Base-by-base conservation (phyloP, 495 filamentous ascomycete species). In the Cladorrhinum samala region DNA sequence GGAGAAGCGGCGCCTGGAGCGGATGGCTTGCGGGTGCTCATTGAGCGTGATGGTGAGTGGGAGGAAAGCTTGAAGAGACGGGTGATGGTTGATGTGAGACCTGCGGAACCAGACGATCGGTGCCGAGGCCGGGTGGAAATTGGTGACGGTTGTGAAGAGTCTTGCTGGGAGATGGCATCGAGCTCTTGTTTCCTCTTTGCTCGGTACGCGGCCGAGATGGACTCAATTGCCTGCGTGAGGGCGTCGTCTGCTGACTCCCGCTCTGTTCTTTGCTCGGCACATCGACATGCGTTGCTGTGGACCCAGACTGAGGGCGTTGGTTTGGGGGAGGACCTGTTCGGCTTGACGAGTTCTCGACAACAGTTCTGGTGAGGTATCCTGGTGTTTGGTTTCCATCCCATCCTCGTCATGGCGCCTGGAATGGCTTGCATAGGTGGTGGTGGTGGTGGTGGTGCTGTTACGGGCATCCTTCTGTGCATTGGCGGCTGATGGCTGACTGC, bases 351-450 rank as follows among this genome's bases (percentile, higher is more conserved):
- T 23, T 45, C 42, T 19, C 42, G 42, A 45, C 42, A 45, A 23
- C 8, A 17, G 3, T 47, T 9, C 6, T 17, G 45, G n/a, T 23
- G 13, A 19, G 45, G 45, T 14, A 33, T 23, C 30, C 45, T 47
- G 23, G 45, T 47, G n/a, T 47, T 47, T 47, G 45, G 45, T 11
- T 47, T 24, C 45, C 45, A 47, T 33, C 45, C 45, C 45, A 47
- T 47, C 18, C 45, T 47, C 23, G 24, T 23, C 14, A 47, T 27
- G 4, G 45, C 21, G 7, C 30, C 45, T 45, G 42, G 42, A 23
- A 19, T 41, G 39, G 39, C 16, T 17, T 33, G 27, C 11, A n/a
- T n/a, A n/a, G 5, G 27, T 33, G 5, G 27, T 33, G 5, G 27
- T 33, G 5, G 27, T 33, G 5, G 27, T 47, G 45, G 21, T 13